Percentiles rank a stretch among this genome's conserved stretches.
phyloP scores from a whole-genome alignment of 352 stramenopile species.

The Phytophthora aleatoria region DNA sequence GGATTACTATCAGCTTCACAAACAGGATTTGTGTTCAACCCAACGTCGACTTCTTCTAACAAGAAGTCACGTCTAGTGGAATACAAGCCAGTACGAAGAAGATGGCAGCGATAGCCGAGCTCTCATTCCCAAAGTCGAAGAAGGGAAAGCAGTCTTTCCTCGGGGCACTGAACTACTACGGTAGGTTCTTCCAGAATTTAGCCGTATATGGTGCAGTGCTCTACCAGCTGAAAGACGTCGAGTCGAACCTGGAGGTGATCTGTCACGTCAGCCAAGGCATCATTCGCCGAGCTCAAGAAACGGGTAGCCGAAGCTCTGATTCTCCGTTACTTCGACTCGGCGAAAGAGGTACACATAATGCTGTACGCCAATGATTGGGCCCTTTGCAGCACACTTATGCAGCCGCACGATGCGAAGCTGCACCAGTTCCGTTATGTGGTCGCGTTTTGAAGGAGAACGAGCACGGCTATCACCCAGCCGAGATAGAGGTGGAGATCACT shows the following conservation, averaged over 20 bases:
- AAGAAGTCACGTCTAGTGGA: background rate
- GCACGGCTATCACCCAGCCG: too few species aligned
- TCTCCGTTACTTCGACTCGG: background rate
- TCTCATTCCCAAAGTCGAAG: background rate
- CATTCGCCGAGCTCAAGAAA: background rate
- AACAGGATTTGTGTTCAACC: conserved; percentile 5
- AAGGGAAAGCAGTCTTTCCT: conserved; percentile 4
- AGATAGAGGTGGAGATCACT: too few species aligned
- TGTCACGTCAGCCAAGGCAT: background rate
- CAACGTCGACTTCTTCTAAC: background rate
- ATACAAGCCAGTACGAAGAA: background rate
- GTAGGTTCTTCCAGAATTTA: background rate
- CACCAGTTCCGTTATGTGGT: background rate
- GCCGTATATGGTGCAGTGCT: background rate
- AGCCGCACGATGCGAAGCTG: background rate
- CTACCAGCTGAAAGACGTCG: background rate
- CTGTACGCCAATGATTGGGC: background rate
- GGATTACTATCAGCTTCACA: conserved; percentile 5
- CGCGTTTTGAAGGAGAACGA: too few species aligned
- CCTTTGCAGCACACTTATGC: background rate
- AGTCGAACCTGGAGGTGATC: background rate
- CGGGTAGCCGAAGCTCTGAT: background rate
- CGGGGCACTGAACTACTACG: conserved; percentile 6
- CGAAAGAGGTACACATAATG: conserved; percentile 1
- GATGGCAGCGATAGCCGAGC: background rate